Conservation (phyloP, 2,329 filamentous ascomycete species). For the Xylaria sp. region DNA sequence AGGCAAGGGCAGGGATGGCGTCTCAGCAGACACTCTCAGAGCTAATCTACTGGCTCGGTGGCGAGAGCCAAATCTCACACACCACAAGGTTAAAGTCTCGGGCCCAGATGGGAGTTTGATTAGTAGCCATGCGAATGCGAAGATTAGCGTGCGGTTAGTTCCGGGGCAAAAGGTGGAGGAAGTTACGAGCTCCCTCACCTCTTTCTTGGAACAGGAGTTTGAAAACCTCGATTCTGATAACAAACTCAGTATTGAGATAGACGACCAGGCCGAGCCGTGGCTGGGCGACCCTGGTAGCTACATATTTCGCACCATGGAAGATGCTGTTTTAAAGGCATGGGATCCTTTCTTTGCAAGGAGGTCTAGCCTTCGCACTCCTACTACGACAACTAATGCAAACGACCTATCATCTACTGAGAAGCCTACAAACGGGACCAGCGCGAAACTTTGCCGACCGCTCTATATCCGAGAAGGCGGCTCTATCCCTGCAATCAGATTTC, state of each 20-base stretch:
- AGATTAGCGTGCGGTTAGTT: constrained; percentile 89
- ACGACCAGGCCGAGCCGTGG: constrained; percentile 96
- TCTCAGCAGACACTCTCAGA: constrained; percentile 75
- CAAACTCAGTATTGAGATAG: constrained; percentile 80
- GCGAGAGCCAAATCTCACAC: constrained; percentile 93
- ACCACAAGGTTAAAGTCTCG: constrained; percentile 92
- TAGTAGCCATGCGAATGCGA: constrained; percentile 86
- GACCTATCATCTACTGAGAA: constrained; percentile 35
- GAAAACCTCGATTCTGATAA: constrained; percentile 81
- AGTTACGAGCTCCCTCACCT: constrained; percentile 74
- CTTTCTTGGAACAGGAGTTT: constrained; percentile 78
- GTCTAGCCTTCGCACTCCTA: constrained; percentile 32
- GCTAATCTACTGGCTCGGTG: constrained; percentile 90
- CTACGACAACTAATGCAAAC: constrained; percentile 14
- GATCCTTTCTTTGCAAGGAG: constrained; percentile 60
- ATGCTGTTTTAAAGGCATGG: constrained; percentile 88
- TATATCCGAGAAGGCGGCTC: constrained; percentile 97
- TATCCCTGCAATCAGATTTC: constrained; percentile 91
- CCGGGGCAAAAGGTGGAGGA: constrained; percentile 88
- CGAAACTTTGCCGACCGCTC: constrained; percentile 71
- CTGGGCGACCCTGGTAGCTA: constrained; percentile 90
- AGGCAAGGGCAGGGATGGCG: constrained; percentile 64
- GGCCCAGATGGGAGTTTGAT: constrained; percentile 93
- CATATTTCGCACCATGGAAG: constrained; percentile 88
- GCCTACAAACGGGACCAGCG: constrained; percentile 31